These are phyloP conservation scores for Tolypocladium sp. DNA, from an alignment of 2,329 filamentous ascomycete species.

Conservation along the genomic window DNA sequence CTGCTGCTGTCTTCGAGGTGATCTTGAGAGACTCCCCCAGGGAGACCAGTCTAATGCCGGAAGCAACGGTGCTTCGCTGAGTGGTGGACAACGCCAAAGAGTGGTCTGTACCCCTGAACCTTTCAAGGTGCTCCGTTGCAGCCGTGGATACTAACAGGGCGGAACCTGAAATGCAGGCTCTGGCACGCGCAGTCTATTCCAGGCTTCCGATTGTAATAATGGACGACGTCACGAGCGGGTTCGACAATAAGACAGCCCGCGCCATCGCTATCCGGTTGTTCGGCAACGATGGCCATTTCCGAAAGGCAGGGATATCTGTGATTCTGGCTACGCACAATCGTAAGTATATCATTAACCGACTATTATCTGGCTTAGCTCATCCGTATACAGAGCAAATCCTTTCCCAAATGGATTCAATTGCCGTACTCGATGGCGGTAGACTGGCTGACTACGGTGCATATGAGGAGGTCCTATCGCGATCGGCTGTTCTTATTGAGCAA, in stretches of 20 bases:
- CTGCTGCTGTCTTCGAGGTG: neutral
- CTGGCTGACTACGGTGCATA: neutral
- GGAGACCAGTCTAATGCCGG: neutral
- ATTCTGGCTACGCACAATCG: neutral
- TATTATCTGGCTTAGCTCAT: neutral
- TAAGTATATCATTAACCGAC: neutral
- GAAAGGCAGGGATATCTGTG: neutral
- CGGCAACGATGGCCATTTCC: neutral
- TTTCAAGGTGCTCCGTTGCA: neutral
- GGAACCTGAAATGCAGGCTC: neutral
- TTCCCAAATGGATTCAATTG: neutral
- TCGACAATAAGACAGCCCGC: neutral
- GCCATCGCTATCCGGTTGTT: neutral
- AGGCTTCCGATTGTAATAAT: neutral
- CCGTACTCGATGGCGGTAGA: neutral
- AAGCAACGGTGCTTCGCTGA: neutral
- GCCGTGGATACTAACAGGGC: neutral
- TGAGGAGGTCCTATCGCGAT: neutral
- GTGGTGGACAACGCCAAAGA: slow-evolving; percentile 1
- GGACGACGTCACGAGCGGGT: neutral
- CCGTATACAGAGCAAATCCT: neutral
- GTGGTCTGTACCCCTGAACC: neutral
- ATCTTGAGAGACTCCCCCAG: neutral
- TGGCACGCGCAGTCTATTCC: neutral
- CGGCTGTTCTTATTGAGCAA: neutral